Evolutionary conservation across 495 filamentous ascomycete genomes (phyloP).

Genomic region (Tuber calosporum): DNA sequence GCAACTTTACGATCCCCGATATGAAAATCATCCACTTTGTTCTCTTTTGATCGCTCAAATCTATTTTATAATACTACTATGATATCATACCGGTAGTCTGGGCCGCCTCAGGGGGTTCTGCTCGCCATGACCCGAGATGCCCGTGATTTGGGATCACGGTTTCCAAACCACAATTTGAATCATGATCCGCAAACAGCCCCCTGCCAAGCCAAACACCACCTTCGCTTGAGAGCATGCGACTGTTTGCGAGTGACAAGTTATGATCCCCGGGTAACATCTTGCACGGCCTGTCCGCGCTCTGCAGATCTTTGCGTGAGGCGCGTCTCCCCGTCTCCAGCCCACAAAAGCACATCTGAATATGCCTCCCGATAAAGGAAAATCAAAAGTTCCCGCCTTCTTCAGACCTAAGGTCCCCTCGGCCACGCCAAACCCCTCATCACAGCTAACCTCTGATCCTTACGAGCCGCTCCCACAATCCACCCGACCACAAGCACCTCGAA

Average conservation of each 20-base stretch:
- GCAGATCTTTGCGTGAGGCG: not conserved
- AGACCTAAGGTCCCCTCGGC: slow-evolving; percentile 34
- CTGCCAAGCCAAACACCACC: no score
- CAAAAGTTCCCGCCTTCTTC: slow-evolving; percentile 30
- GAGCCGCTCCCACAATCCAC: slow-evolving; percentile 38
- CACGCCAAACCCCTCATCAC: slow-evolving; percentile 19
- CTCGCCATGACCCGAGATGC: no score
- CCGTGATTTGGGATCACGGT: no score
- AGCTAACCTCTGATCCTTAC: slow-evolving; percentile 35
- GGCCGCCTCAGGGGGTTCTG: no score
- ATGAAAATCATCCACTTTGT: not conserved
- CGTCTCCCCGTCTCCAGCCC: not conserved
- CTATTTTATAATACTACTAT: not conserved
- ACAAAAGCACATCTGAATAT: not conserved
- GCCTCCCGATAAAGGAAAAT: slow-evolving; percentile 2
- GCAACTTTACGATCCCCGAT: no score
- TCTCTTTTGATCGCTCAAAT: not conserved
- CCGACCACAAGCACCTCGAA: slow-evolving; percentile 55
- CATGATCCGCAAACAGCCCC: no score
- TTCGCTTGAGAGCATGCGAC: not conserved
- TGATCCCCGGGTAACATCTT: not conserved
- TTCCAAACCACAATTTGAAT: no score
- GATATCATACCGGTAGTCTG: no score
- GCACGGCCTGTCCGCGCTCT: not conserved
- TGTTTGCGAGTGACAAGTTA: not conserved